Percentiles rank a stretch among this genome's conserved stretches.
Conservation (phyloP, 2,329 filamentous ascomycete genomes). For the Nemania serpens region DNA sequence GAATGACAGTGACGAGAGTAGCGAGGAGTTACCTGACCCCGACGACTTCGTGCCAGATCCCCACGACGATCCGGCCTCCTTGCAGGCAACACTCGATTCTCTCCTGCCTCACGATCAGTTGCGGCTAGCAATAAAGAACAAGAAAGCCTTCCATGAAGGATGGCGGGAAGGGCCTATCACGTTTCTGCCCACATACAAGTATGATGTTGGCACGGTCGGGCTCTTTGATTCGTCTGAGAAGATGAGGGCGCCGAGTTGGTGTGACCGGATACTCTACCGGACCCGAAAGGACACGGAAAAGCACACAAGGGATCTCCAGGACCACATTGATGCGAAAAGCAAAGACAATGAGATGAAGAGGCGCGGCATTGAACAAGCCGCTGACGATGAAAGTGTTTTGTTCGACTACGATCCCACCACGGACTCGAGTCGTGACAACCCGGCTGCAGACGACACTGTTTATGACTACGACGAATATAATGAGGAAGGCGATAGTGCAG, state of each 20-base stretch:
- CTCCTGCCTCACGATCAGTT: slow-evolving; percentile 91
- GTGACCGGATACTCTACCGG: slow-evolving; percentile 88
- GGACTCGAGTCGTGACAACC: slow-evolving; percentile 60
- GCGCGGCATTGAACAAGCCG: slow-evolving; percentile 73
- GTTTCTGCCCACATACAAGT: slow-evolving; percentile 96
- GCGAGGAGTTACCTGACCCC: slow-evolving; percentile 58
- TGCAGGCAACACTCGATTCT: slow-evolving; percentile 87
- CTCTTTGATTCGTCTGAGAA: slow-evolving; percentile 97
- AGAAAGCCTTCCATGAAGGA: slow-evolving; percentile 86
- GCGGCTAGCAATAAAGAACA: slow-evolving; percentile 69
- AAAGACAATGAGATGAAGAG: slow-evolving; percentile 86
- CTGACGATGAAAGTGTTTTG: slow-evolving; percentile 78
- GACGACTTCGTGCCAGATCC: slow-evolving; percentile 71
- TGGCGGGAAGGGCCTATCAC: slow-evolving; percentile 88
- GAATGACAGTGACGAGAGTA: slow-evolving; percentile 39
- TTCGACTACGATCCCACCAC: slow-evolving; percentile 89
- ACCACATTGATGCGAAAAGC: slow-evolving; percentile 69
- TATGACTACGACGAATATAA: slow-evolving; percentile 66
- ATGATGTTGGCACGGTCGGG: slow-evolving; percentile 90
- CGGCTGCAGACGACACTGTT: slow-evolving; percentile 43
- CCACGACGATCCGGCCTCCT: slow-evolving; percentile 77
- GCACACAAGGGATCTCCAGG: slow-evolving; percentile 64
- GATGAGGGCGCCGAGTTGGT: slow-evolving; percentile 91
- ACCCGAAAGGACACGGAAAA: slow-evolving; percentile 71
- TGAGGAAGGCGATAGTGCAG: slow-evolving; percentile 51